A percentile compares a stretch with the other conserved stretches of the same genome.
These are phyloP conservation scores for Gnomoniopsis sp. DNA, from an alignment of 2,329 filamentous ascomycete species.

Conservation along the genomic window DNA sequence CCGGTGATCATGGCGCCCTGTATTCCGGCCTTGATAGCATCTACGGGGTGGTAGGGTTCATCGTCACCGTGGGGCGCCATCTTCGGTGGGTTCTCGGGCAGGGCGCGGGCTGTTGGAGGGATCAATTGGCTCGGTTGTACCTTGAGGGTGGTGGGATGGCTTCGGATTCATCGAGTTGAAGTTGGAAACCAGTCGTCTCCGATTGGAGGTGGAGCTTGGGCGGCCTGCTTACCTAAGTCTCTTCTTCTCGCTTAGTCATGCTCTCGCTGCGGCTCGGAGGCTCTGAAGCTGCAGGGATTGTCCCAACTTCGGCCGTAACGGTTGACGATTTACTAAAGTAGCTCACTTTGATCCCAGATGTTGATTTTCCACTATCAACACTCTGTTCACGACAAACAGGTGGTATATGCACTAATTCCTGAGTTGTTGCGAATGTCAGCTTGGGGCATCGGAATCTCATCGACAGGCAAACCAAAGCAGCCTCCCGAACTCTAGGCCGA, in stretches of 20 bases:
- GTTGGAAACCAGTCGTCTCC: conserved; percentile 4
- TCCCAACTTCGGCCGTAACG: no score
- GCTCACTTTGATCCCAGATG: no score
- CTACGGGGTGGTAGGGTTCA: conserved; percentile 36
- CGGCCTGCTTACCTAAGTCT: no score
- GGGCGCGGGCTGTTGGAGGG: not conserved
- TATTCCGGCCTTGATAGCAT: conserved; percentile 56
- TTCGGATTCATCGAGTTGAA: not conserved
- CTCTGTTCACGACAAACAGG: no score
- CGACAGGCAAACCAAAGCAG: not conserved
- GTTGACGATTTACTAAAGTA: no score
- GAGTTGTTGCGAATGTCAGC: no score
- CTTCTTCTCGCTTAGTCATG: not conserved
- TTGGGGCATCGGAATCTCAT: not conserved
- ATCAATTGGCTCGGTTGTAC: conserved; percentile 10
- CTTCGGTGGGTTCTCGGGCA: conserved; percentile 6
- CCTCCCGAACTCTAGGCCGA: not conserved
- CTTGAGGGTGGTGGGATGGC: not conserved
- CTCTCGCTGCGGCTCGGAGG: no score
- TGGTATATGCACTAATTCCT: no score
- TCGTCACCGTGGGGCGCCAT: conserved; percentile 31
- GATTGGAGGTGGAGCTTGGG: conserved; percentile 11
- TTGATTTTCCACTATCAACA: no score
- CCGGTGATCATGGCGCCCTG: conserved; percentile 55
- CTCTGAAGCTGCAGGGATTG: no score